Evolutionary conservation across 2,329 filamentous ascomycete species (phyloP).

Genomic region (Aspergillus ochraceoroseus): DNA sequence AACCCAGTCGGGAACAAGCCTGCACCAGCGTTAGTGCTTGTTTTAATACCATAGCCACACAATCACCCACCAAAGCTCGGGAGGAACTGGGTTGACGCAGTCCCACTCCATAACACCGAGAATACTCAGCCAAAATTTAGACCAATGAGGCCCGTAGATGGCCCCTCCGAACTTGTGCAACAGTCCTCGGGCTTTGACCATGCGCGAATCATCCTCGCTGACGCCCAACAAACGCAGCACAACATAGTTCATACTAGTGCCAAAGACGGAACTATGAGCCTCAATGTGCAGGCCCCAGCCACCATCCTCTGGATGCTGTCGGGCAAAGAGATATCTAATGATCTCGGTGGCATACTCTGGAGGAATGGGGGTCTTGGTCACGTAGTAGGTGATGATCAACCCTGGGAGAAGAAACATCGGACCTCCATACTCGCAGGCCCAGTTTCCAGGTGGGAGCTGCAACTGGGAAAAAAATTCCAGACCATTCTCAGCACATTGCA

Average conservation of each 20-base stretch:
- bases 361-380: conserved; percentile 80
- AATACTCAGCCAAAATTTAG: conserved; percentile 90
- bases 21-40: conserved; percentile 23
- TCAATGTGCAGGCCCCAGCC: conserved; percentile 97
- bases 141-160: conserved; percentile 81
- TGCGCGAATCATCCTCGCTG: conserved; percentile 72
- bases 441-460: conserved; percentile 83
- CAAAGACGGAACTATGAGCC: conserved; percentile 85
- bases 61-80: conserved; percentile 70
- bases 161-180: conserved; percentile 84
- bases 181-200: conserved; percentile 77
- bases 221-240: conserved; percentile 75
- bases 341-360: conserved; percentile 78
- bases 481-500: conserved; percentile 75
- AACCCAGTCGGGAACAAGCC: conserved; percentile 80
- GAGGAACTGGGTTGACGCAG: conserved; percentile 87
- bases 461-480: conserved; percentile 84
- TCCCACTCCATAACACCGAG: conserved; percentile 83
- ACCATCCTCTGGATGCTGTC: conserved; percentile 81
- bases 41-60: background rate
- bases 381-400: conserved; percentile 78
- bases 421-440: conserved; percentile 96
- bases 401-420: conserved; percentile 93
- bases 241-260: conserved; percentile 83
- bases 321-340: conserved; percentile 82